Evolutionary conservation across 768 basidiomycete species (phyloP), one percentile per base, ranked within the genome.

Genomic region (Kwoniella dejecticola): DNA sequence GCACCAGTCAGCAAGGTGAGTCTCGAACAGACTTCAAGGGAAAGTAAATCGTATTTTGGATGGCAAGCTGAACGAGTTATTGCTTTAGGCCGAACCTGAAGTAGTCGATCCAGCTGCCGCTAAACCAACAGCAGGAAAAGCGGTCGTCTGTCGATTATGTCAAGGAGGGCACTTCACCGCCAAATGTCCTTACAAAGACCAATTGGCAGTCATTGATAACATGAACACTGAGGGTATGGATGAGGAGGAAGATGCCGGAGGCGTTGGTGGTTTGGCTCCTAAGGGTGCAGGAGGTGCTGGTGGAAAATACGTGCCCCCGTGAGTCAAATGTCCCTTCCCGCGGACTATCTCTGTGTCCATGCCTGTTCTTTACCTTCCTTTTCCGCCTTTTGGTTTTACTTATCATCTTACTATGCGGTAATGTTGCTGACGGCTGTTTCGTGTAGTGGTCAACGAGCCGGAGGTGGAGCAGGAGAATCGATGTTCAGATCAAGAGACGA

Each of bases 161-260:
- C 91, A 95, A 77, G 96, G 95, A 53, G 89, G 89, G 66, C 96
- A 98, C 82, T 98, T 94, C 80, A 99, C 96, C 13, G 89, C 93
- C 65, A 93, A 94, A 79, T 98, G 96, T 84, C 96, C 96, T 5
- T 94, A 93, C 84, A 96, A 93, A 81, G 93, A 97, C 71, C 89
- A 89, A 8, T 84, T 99, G 13, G 73, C 70, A 8, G 73, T 68
- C n/a, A 64, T 75, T 38, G 71, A 73, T 52, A 61, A 58, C 21
- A 58, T 69, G 46, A 55, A 63, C 26, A 57, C 40, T 21, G 88
- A 87, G 10, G 89, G 86, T 3, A 82, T 92, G 48, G 71, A 75
- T 30, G 63, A 75, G 19, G 82, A 82, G 12, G 80, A 55, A 81
- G 87, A 87, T 84, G 71, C 54, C 13, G 57, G 49, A 21, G 57